Conservation (phyloP, 306 rosid species). For the Acmispon strigosus region DNA sequence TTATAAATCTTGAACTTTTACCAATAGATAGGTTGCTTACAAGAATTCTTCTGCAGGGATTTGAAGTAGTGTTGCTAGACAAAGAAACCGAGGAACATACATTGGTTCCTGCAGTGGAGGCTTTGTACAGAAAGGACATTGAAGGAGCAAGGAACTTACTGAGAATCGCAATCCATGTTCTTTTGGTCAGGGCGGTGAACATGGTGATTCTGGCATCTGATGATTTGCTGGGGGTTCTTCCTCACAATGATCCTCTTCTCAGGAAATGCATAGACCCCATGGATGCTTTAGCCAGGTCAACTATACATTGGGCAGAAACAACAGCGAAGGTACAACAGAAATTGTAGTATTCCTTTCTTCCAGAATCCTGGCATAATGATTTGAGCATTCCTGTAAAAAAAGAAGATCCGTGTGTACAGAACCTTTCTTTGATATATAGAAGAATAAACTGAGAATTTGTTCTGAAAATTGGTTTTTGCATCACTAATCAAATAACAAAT, state of each 20-base stretch:
- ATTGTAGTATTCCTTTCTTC: slow-evolving; percentile 8
- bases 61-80: slow-evolving; percentile 34
- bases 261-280: slow-evolving; percentile 44
- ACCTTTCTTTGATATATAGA: slow-evolving; percentile 7
- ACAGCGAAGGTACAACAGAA: slow-evolving; percentile 6
- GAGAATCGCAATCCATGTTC: slow-evolving; percentile 44
- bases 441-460: neutral
- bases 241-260: slow-evolving; percentile 45
- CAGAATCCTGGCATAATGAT: neutral
- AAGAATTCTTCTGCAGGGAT: slow-evolving; percentile 21
- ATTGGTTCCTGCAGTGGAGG: slow-evolving; percentile 38
- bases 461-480: neutral
- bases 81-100: slow-evolving; percentile 30
- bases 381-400: neutral
- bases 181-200: slow-evolving; percentile 38
- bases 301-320: slow-evolving; percentile 42
- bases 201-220: slow-evolving; percentile 44
- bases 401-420: neutral
- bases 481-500: neutral
- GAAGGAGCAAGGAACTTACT: slow-evolving; percentile 47
- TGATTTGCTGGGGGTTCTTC: slow-evolving; percentile 40
- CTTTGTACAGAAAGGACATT: slow-evolving; percentile 35
- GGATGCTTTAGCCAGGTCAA: slow-evolving; percentile 51
- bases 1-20: too few species aligned
- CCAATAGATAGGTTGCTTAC: too few species aligned